phyloP scores from a whole-genome alignment of 371 early-diverging fungal species.

The Caulochytrium protostelioides region DNA sequence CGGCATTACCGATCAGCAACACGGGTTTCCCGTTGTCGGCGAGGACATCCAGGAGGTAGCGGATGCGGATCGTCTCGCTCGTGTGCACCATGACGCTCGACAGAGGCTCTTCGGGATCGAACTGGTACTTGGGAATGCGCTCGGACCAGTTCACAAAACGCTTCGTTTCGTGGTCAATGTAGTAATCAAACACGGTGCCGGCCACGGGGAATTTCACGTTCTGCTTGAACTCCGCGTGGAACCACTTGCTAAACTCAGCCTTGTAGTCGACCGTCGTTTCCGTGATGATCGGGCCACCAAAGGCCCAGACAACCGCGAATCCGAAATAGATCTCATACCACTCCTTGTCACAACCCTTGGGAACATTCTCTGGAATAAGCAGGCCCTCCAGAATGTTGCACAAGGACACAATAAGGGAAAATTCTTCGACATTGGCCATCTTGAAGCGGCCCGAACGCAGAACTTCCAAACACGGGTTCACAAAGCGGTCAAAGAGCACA shows the following conservation, averaged over 20 bases:
- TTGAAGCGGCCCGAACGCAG: slow-evolving; percentile 29
- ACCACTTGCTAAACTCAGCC: slow-evolving; percentile 36
- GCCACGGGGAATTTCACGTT: slow-evolving; percentile 29
- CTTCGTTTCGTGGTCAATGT: slow-evolving; percentile 27
- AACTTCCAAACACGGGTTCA: slow-evolving; percentile 29
- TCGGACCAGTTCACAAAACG: slow-evolving; percentile 36
- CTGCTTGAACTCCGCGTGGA: slow-evolving; percentile 38
- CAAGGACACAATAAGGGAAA: slow-evolving; percentile 28
- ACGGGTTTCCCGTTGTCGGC: slow-evolving; percentile 37
- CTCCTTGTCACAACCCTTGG: slow-evolving; percentile 42
- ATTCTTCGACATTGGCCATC: slow-evolving; percentile 33
- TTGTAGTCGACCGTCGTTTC: slow-evolving; percentile 35
- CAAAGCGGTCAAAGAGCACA: slow-evolving; percentile 35
- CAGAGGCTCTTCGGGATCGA: slow-evolving; percentile 30
- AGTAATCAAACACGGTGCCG: slow-evolving; percentile 40
- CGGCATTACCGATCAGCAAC: slow-evolving; percentile 36
- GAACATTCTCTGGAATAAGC: slow-evolving; percentile 28
- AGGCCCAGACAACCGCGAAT: slow-evolving; percentile 40
- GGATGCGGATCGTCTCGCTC: slow-evolving; percentile 27
- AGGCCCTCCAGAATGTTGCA: slow-evolving; percentile 37
- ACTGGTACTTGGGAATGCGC: slow-evolving; percentile 22
- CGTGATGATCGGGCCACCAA: slow-evolving; percentile 36
- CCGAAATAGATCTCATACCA: slow-evolving; percentile 41
- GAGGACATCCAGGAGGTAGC: slow-evolving; percentile 31
- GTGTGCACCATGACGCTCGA: slow-evolving; percentile 32